Evolutionary conservation across 352 stramenopile species (phyloP), one percentile per base, ranked within the genome.

Genomic region (Nothophytophthora sp.): DNA sequence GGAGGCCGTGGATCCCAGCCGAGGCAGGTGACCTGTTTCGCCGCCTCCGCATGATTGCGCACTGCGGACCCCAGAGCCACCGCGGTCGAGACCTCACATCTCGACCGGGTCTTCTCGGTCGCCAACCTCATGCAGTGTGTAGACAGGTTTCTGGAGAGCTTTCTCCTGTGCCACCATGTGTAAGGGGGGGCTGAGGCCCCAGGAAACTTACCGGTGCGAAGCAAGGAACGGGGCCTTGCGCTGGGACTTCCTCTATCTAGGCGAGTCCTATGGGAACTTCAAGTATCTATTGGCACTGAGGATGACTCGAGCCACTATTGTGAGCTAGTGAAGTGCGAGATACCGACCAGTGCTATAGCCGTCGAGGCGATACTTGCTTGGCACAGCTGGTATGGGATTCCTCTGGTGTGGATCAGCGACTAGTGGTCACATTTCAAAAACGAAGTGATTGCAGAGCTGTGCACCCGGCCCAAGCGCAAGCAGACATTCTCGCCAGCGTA

Each of bases 191-290:
- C 50, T 33, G 33, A 38, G 33, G 12, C 50, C 34, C 5, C 51
- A 15, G 40, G 50, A 57, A 39, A 48, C 2, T n/a, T 55, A 41
- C 11, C 47, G 47, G n/a, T 45, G 24, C 36, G 37, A 42, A 10
- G 22, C 35, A 6, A 24, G 43, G 2, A 44, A 57, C n/a, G 18
- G 35, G 28, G 15, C 60, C 5, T 30, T 78, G 27, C 63, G 73
- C 20, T 70, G 53, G 27, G 62, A 76, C 16, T 73, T 64, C 32
- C 24, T 70, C 3, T 70, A 55, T 20, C 30, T 76, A 20, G 58
- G 62, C 2, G 42, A 67, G 12, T 53, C 47, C 13, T 69, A 53
- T 15, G 49, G 44, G 11, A 5, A 53, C 22, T 32, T 32, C 6
- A 57, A 55, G 28, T 71, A 74, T 27, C 3, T 68, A 6, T 40